Conservation (phyloP, 1,284 basidiomycete genomes). For the Moesziomyces antarcticus region DNA sequence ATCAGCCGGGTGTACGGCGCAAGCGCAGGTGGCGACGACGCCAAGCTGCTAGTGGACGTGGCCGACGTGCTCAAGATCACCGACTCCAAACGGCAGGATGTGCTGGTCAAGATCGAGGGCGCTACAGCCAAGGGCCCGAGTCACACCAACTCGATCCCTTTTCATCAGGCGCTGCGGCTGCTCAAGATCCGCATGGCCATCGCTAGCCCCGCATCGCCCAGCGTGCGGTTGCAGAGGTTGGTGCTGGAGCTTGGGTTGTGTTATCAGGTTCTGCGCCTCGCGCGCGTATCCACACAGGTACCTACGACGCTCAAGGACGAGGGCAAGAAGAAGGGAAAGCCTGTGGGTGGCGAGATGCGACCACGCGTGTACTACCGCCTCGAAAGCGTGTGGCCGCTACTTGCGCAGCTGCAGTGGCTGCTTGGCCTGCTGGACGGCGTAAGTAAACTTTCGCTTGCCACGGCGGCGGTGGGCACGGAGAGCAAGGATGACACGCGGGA, state of each 20-base stretch:
- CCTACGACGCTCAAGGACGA: conserved; percentile 13
- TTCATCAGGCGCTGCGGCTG: conserved; percentile 37
- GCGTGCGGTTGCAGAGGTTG: conserved; percentile 15
- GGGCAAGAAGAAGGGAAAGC: conserved; percentile 26
- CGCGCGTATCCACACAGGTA: conserved; percentile 21
- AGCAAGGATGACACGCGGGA: not conserved
- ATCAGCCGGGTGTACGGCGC: conserved; percentile 20
- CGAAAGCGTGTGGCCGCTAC: conserved; percentile 39
- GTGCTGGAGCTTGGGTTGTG: conserved; percentile 33
- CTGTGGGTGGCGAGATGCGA: conserved; percentile 7
- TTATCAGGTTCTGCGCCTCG: conserved; percentile 28
- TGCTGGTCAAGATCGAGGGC: conserved; percentile 38
- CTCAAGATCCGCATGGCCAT: conserved; percentile 43
- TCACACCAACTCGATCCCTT: conserved; percentile 31
- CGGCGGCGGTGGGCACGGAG: not conserved
- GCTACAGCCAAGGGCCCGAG: conserved; percentile 34
- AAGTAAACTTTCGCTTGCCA: conserved; percentile 23
- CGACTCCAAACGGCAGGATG: conserved; percentile 40
- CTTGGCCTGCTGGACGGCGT: conserved; percentile 31
- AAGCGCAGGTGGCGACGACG: not conserved
- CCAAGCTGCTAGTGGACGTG: conserved; percentile 21
- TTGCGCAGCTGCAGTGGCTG: conserved; percentile 47
- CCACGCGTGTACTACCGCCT: conserved; percentile 41
- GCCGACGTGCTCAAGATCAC: conserved; percentile 42
- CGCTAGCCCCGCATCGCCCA: not conserved